phyloP scores from a whole-genome alignment of 78 protist genomes.

The Guillardia theta region DNA sequence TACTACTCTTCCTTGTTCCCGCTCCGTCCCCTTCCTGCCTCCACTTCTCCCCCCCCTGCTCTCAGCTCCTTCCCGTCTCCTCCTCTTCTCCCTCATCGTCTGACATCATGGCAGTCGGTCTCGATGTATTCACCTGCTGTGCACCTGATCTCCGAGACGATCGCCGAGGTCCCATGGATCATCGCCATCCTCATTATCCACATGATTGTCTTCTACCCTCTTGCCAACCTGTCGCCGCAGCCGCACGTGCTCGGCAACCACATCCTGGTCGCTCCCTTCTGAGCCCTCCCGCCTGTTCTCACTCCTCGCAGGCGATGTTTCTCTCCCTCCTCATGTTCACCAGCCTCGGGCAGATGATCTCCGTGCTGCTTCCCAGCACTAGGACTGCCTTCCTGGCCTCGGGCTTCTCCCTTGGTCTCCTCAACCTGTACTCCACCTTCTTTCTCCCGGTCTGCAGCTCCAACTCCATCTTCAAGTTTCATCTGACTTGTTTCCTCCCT shows the following conservation, averaged over 20 bases:
- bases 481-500: not conserved
- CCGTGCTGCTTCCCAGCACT: not conserved
- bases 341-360: not conserved
- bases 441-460: not conserved
- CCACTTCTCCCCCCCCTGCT: too few species aligned
- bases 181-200: not conserved
- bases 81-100: too few species aligned
- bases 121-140: not conserved
- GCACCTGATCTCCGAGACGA: not conserved
- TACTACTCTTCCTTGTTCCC: too few species aligned
- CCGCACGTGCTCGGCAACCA: too few species aligned
- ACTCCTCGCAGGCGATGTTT: too few species aligned
- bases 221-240: not conserved
- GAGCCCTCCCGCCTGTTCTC: too few species aligned
- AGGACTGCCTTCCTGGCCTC: not conserved
- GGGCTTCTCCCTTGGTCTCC: not conserved
- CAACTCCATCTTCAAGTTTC: not conserved
- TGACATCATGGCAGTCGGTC: too few species aligned
- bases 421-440: not conserved
- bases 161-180: not conserved
- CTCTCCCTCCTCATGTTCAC: too few species aligned
- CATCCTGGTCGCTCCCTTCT: too few species aligned
- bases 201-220: not conserved
- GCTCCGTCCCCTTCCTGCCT: too few species aligned
- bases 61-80: too few species aligned